Base-by-base conservation (phyloP, 306 rosid species). In the Dalbergia cultrata region DNA sequence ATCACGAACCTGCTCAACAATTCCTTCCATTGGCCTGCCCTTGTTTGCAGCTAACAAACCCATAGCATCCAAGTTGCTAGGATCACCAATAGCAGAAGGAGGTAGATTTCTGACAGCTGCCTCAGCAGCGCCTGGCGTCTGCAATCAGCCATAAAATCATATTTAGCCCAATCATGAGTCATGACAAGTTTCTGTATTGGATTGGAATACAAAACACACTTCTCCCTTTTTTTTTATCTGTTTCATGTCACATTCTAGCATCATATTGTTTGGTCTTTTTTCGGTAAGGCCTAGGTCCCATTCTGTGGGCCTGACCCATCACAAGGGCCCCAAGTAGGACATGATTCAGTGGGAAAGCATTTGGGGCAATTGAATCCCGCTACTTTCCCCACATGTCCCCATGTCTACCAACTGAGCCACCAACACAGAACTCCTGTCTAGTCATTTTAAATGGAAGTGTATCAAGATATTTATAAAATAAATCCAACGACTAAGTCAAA, bases 1-100 rank as follows among this genome's bases (percentile, higher is more conserved):
- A 87, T 92, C 98, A 14, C 97, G 98, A 87, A 92, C 90, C 85
- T 94, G 97, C 89, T 94, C 98, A 31, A 92, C 98, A 83, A 92
- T 80, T 59, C 86, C 94, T 85, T 92, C 85, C 98, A 94, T 84
- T 60, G 97, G 91, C 67, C 78, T 85, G 44, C 98, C 98, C 73
- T 92, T 94, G 88, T 92, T 92, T 83, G 87, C 87, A 68, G 89
- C 89, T 76, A 94, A 87, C 57, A 94, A 80, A 86, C 91, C 81
- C 97, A 88, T 86, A 21, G 97, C 97, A 76, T 92, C 92, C 22
- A 94, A 87, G 89, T 91, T 94, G 85, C 92, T 84, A 78, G 97
- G 86, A 81, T 94, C 93, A 43, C 97, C 97, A 65, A 94, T 82
- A 50, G 98, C 92, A 16, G 97, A 94, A 52, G 97, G 98, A 39